Conservation (phyloP, 2,329 filamentous ascomycete genomes). For the Pyricularia sp. region DNA sequence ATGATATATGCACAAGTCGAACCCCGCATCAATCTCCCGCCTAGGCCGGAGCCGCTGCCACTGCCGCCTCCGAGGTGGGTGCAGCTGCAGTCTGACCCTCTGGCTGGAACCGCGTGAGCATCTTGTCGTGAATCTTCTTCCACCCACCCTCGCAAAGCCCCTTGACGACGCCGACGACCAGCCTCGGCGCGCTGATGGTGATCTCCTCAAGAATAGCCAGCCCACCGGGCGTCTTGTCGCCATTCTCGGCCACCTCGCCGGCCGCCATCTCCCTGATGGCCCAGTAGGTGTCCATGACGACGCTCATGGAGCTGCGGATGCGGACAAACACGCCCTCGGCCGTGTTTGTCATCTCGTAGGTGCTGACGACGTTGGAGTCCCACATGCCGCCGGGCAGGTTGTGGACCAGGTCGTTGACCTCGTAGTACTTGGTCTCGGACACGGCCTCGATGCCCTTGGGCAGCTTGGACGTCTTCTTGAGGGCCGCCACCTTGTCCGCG, state of each 20-base stretch:
- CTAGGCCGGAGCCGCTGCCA: neutral
- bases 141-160: conserved; percentile 41
- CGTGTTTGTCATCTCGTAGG: conserved; percentile 42
- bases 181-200: conserved; percentile 37
- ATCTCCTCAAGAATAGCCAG: conserved; percentile 39
- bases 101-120: conserved; percentile 28
- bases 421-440: conserved; percentile 27
- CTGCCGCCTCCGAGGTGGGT: neutral
- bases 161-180: conserved; percentile 39
- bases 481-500: conserved; percentile 16
- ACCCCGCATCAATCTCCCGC: neutral
- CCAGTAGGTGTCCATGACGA: conserved; percentile 47
- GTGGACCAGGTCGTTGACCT: conserved; percentile 40
- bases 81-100: neutral
- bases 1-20: neutral
- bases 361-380: conserved; percentile 44
- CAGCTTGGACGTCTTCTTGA: conserved; percentile 18
- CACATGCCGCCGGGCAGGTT: conserved; percentile 44
- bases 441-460: conserved; percentile 18
- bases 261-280: conserved; percentile 13
- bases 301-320: conserved; percentile 38
- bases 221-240: conserved; percentile 15
- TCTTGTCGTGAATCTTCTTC: conserved; percentile 38
- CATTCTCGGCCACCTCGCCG: conserved; percentile 7
- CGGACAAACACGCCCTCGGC: conserved; percentile 41